Conservation (phyloP, 2,329 filamentous ascomycete genomes). For the Beauveria sp. region DNA sequence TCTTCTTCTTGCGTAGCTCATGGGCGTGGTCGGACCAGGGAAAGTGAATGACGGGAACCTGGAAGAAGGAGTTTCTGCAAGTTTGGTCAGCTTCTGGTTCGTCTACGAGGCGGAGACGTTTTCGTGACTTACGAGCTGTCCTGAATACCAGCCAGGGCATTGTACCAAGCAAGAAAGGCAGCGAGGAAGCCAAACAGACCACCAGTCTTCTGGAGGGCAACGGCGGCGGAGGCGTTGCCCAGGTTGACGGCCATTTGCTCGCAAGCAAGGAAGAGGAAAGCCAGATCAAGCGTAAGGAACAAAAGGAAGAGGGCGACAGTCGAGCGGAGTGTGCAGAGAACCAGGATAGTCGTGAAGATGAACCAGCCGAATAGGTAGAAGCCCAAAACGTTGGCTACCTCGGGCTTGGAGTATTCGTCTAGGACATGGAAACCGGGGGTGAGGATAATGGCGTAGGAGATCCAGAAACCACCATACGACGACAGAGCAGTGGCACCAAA, state of each 20-base stretch:
- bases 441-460: constrained; percentile 64
- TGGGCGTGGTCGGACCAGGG: constrained; percentile 81
- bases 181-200: constrained; percentile 75
- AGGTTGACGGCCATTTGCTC: constrained; percentile 51
- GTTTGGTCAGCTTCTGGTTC: constrained; percentile 24
- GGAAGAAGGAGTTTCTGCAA: constrained; percentile 74
- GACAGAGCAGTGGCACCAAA: constrained; percentile 76
- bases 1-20: constrained; percentile 46
- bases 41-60: constrained; percentile 88
- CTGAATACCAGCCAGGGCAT: constrained; percentile 73
- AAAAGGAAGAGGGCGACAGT: constrained; percentile 71
- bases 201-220: constrained; percentile 57
- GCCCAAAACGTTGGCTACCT: constrained; percentile 52
- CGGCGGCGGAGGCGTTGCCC: constrained; percentile 36
- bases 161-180: constrained; percentile 82
- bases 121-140: constrained; percentile 51
- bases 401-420: constrained; percentile 31
- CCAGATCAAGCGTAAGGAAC: constrained; percentile 69
- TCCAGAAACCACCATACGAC: constrained; percentile 81
- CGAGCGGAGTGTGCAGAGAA: constrained; percentile 68
- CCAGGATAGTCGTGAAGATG: constrained; percentile 71
- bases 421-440: constrained; percentile 60
- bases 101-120: not conserved
- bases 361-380: constrained; percentile 76
- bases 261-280: constrained; percentile 65